These are phyloP conservation scores for Lantana camara DNA, from an alignment of 257 asterid genomes.

Conservation along the genomic window DNA sequence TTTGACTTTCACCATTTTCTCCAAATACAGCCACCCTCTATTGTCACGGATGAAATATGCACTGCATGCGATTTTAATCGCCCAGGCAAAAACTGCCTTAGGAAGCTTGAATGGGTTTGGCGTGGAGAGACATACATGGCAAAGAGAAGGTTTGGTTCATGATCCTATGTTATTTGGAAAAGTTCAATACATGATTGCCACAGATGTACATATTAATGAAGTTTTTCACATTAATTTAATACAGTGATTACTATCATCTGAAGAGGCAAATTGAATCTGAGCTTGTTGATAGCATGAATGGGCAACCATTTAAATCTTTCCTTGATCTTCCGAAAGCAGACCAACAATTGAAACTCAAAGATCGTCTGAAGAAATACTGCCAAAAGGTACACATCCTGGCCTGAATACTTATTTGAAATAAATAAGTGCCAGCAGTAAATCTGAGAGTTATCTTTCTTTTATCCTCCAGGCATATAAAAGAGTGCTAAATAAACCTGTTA, in stretches of 20 bases:
- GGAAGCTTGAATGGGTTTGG: slow-evolving; percentile 99
- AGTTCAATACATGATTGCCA: slow-evolving; percentile 21
- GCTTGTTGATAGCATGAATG: slow-evolving; percentile 61
- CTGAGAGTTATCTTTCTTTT: slow-evolving; percentile 21
- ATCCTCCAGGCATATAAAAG: slow-evolving; percentile 83
- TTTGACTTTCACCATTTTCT: slow-evolving; percentile 33
- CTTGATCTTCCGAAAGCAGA: slow-evolving; percentile 91
- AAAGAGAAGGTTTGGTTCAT: slow-evolving; percentile 76
- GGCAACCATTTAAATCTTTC: slow-evolving; percentile 67
- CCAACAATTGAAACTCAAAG: slow-evolving; percentile 87
- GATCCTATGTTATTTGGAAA: slow-evolving; percentile 27
- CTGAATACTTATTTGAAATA: slow-evolving; percentile 23
- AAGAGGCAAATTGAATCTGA: slow-evolving; percentile 99
- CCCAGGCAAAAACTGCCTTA: slow-evolving; percentile 93
- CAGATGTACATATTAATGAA: slow-evolving; percentile 23
- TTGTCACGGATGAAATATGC: slow-evolving; percentile 94
- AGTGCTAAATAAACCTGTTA: slow-evolving; percentile 88
- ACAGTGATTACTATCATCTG: slow-evolving; percentile 84
- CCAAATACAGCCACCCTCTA: slow-evolving; percentile 83
- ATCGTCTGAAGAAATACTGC: slow-evolving; percentile 93
- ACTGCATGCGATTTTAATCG: slow-evolving; percentile 99
- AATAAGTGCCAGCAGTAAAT: slow-evolving; percentile 25
- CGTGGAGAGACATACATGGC: slow-evolving; percentile 97
- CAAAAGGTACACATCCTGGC: slow-evolving; percentile 67
- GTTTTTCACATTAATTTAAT: slow-evolving; percentile 28